A percentile compares a stretch with the other conserved stretches of the same genome.
Conservation (phyloP, 2,329 filamentous ascomycete genomes). For the Tolypocladium album region DNA sequence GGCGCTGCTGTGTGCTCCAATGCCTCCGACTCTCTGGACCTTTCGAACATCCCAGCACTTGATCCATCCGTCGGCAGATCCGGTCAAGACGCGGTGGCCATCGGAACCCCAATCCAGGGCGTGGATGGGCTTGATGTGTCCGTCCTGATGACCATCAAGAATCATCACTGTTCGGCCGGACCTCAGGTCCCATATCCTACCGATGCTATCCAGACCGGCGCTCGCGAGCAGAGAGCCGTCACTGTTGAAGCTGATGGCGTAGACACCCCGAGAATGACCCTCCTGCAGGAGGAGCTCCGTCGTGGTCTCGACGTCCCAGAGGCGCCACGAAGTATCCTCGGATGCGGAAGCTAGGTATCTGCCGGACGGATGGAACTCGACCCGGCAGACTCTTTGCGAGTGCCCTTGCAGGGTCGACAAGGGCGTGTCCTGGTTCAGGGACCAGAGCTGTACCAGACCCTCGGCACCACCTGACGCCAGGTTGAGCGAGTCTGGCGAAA, state of each 20-base stretch:
- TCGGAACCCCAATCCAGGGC: slow-evolving; percentile 88
- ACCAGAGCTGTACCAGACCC: slow-evolving; percentile 83
- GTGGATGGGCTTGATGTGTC: slow-evolving; percentile 82
- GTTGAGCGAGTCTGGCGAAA: slow-evolving; percentile 67
- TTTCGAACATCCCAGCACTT: slow-evolving; percentile 97
- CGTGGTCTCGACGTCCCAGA: slow-evolving; percentile 87
- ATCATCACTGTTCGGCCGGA: slow-evolving; percentile 94
- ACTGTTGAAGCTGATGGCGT: slow-evolving; percentile 76
- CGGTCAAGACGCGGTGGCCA: slow-evolving; percentile 84
- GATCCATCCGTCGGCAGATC: slow-evolving; percentile 87
- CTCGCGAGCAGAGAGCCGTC: slow-evolving; percentile 87
- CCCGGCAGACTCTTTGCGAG: slow-evolving; percentile 74
- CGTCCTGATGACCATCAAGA: slow-evolving; percentile 73
- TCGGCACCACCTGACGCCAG: slow-evolving; percentile 86
- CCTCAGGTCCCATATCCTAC: slow-evolving; percentile 87
- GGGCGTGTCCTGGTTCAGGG: slow-evolving; percentile 74
- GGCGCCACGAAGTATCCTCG: slow-evolving; percentile 90
- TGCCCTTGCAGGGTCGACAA: slow-evolving; percentile 75
- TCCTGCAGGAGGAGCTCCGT: slow-evolving; percentile 83
- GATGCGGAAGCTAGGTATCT: slow-evolving; percentile 85
- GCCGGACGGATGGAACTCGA: slow-evolving; percentile 91
- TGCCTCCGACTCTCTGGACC: slow-evolving; percentile 69
- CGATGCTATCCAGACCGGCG: slow-evolving; percentile 89
- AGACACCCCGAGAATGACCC: slow-evolving; percentile 90
- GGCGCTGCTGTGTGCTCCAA: slow-evolving; percentile 84